A percentile compares a stretch with the other conserved stretches of the same genome.
These are phyloP conservation scores for Psilocybe subaeruginosa DNA, from an alignment of 768 basidiomycete genomes.

Conservation along the genomic window DNA sequence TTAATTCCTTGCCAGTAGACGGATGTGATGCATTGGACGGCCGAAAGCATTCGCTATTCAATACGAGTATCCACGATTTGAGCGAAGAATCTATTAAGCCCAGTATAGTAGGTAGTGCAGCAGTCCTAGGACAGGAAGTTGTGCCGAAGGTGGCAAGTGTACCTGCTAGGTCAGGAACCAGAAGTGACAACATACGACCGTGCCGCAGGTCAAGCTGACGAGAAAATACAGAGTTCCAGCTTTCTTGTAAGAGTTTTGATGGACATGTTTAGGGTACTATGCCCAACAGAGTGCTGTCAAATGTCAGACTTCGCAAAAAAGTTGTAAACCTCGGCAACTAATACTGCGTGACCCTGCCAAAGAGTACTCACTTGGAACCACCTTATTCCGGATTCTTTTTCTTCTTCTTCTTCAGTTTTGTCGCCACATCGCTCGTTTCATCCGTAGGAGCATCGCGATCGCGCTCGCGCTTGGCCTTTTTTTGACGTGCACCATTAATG, in stretches of 20 bases:
- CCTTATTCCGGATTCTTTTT: constrained; percentile 26
- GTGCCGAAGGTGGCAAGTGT: neutral
- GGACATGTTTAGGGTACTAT: constrained; percentile 3
- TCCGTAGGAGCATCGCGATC: constrained; percentile 26
- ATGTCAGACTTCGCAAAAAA: constrained; percentile 8
- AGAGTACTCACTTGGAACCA: neutral
- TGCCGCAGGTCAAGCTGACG: neutral
- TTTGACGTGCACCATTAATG: constrained; percentile 30
- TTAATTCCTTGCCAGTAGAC: too few relatives aligned
- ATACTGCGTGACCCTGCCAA: neutral
- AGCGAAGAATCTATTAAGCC: neutral
- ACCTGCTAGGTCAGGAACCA: neutral
- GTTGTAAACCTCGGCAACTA: neutral
- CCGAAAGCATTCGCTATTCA: too few relatives aligned
- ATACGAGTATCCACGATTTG: neutral
- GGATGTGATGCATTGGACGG: too few relatives aligned
- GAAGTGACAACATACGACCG: neutral
- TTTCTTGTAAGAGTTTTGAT: neutral
- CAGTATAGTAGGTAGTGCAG: neutral
- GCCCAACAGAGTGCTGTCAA: constrained; percentile 8
- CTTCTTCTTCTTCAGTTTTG: constrained; percentile 40
- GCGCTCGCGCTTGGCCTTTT: constrained; percentile 35
- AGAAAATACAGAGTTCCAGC: constrained; percentile 1
- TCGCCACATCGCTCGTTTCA: constrained; percentile 23
- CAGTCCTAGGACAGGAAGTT: neutral